Evolutionary conservation across 768 basidiomycete genomes (phyloP), one percentile per base, ranked within the genome.

Genomic region (Lanmaoa pseudosensibilis): DNA sequence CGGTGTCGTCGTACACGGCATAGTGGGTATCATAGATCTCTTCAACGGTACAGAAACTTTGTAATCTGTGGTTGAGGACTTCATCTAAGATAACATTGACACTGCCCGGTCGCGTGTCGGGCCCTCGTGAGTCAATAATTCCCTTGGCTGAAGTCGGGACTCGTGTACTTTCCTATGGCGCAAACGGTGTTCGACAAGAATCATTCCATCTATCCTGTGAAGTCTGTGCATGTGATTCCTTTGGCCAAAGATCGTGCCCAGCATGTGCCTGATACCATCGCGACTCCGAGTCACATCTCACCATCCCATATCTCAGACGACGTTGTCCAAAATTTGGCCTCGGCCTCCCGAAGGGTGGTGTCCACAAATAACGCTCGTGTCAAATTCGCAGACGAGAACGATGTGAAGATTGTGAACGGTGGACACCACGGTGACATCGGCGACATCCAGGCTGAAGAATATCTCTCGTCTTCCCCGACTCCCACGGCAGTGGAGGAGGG

Each of bases 11-110:
- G 78, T 91, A 12, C 87, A 90, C 69, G 92, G 91, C 13, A 83
- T 94, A 59, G 75, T 92, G 43, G 91, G 91, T 16, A 75, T 90
- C 18, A 65, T 94, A 57, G 83, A 85, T 57, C 72, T 94, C 23
- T 90, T 85, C 66, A 80, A 86, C 65, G 82, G 91, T 92, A 72
- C 38, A 52, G 43, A 57, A 41, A 27, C n/a, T n/a, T n/a, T 56
- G 4, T 45, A 43, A 33, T 44, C 23, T 19, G 25, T 51, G 49
- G 16, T 4, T 19, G 43, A 40, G 18, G 6, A 40, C 40, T 45
- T 50, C 18, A 27, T 61, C 61, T 67, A n/a, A 71, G 34, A 41
- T 47, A 30, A 36, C 37, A 19, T 57, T 48, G 47, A 51, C 64
- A 92, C 83, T 19, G 77, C 83, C 2, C 81, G 82, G 55, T 74